phyloP scores from a whole-genome alignment of 495 filamentous ascomycete species.

The Lasiosphaeria miniovina region DNA sequence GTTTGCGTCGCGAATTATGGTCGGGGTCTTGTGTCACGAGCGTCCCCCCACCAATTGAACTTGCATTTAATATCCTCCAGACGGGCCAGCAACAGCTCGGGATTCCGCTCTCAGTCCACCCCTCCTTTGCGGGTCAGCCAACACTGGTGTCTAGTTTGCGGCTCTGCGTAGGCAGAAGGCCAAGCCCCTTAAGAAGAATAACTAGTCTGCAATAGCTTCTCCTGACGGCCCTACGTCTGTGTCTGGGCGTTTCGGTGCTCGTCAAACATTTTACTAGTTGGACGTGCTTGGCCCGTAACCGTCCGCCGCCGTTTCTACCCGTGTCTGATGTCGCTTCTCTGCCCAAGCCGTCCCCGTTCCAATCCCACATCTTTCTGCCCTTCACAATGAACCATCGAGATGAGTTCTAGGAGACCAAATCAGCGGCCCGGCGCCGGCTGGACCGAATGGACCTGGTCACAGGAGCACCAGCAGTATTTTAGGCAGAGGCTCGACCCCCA shows the following conservation, averaged over 20 bases:
- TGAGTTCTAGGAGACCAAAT: conserved; percentile 17
- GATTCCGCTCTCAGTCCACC: background rate
- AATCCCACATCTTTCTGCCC: background rate
- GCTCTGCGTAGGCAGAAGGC: conserved; percentile 17
- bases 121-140: background rate
- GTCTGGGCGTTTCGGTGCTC: background rate
- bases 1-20: conserved; percentile 25
- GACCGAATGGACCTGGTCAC: conserved; percentile 16
- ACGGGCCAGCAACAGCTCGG: conserved; percentile 10
- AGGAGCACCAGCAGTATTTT: background rate
- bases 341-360: background rate
- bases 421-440: conserved; percentile 7
- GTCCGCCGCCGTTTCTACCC: background rate
- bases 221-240: background rate
- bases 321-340: conserved; percentile 14
- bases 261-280: background rate
- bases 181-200: background rate
- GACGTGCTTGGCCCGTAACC: background rate
- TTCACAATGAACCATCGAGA: conserved; percentile 20
- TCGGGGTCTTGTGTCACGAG: conserved; percentile 26
- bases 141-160: conserved; percentile 13
- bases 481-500: conserved; percentile 8
- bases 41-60: conserved; percentile 24
- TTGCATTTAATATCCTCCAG: conserved; percentile 30
- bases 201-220: conserved; percentile 5